Evolutionary conservation across 345 rosid species (phyloP).

Genomic region (Microthlaspi erraticum): DNA sequence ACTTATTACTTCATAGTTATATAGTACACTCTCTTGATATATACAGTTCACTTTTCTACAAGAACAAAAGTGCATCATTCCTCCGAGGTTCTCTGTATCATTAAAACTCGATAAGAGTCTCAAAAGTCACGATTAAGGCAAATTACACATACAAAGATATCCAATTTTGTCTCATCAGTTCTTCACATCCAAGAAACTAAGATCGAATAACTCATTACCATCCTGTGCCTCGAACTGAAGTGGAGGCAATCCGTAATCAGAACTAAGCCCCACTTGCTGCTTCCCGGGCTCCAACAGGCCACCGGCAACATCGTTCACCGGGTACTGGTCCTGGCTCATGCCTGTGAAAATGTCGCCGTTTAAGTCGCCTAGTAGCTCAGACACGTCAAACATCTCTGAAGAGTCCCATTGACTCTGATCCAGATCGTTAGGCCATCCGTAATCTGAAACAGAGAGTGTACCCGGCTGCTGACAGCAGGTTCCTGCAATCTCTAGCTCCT

Average conservation of each 20-base stretch:
- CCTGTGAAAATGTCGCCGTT: slow-evolving; percentile 34
- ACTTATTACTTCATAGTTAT: too few species aligned
- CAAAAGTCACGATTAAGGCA: background rate
- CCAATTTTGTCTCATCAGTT: slow-evolving; percentile 9
- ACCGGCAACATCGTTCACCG: background rate
- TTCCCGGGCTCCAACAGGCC: background rate
- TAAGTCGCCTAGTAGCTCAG: slow-evolving; percentile 54
- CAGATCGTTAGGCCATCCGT: slow-evolving; percentile 38
- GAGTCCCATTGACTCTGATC: slow-evolving; percentile 23
- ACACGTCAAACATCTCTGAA: slow-evolving; percentile 49
- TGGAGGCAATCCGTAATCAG: slow-evolving; percentile 32
- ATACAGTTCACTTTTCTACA: slow-evolving; percentile 6
- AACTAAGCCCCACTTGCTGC: slow-evolving; percentile 1
- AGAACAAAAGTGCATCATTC: background rate
- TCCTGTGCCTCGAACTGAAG: slow-evolving; percentile 40
- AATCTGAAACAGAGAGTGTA: slow-evolving; percentile 17
- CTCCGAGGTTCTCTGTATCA: slow-evolving; percentile 25
- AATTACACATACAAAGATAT: background rate
- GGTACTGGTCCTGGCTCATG: background rate
- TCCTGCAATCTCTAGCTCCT: slow-evolving; percentile 18
- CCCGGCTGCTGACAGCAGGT: slow-evolving; percentile 1
- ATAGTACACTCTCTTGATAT: background rate
- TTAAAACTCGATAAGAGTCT: slow-evolving; percentile 37
- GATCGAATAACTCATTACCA: slow-evolving; percentile 25
- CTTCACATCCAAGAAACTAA: slow-evolving; percentile 29